These are phyloP conservation scores for Linderniella brevidens DNA, from an alignment of 257 asterid species.

Conservation along the genomic window DNA sequence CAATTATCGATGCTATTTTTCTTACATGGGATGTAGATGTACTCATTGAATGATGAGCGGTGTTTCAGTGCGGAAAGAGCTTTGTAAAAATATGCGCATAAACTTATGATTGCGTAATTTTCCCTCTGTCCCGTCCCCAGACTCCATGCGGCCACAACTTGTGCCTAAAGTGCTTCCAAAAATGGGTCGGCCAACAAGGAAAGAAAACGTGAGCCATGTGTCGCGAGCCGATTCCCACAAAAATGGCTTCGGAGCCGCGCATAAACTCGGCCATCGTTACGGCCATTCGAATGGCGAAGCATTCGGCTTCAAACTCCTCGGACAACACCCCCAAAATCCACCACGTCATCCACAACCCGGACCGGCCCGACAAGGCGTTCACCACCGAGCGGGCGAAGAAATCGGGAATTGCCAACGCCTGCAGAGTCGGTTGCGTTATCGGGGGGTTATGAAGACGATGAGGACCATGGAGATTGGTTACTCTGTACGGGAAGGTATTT, in stretches of 20 bases:
- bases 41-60: neutral
- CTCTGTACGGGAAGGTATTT: slow-evolving; percentile 73
- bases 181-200: slow-evolving; percentile 67
- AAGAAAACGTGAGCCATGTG: slow-evolving; percentile 50
- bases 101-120: slow-evolving; percentile 1
- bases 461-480: slow-evolving; percentile 90
- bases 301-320: slow-evolving; percentile 26
- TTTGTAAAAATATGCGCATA: neutral
- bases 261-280: slow-evolving; percentile 53
- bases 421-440: slow-evolving; percentile 67
- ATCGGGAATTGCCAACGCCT: slow-evolving; percentile 73
- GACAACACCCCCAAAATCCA: slow-evolving; percentile 29
- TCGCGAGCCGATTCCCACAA: slow-evolving; percentile 34
- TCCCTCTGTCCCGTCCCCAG: slow-evolving; percentile 18
- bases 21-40: too few relatives aligned
- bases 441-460: slow-evolving; percentile 86
- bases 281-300: slow-evolving; percentile 48
- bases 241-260: slow-evolving; percentile 57
- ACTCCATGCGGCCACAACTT: slow-evolving; percentile 77
- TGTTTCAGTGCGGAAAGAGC: neutral
- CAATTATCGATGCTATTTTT: too few relatives aligned
- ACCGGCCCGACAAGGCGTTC: slow-evolving; percentile 58
- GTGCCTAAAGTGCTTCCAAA: slow-evolving; percentile 66
- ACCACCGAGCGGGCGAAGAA: slow-evolving; percentile 56
- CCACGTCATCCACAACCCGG: slow-evolving; percentile 36